Conservation (phyloP, 2,329 filamentous ascomycete species). For the Neophaeococcomyces mojaviensis region DNA sequence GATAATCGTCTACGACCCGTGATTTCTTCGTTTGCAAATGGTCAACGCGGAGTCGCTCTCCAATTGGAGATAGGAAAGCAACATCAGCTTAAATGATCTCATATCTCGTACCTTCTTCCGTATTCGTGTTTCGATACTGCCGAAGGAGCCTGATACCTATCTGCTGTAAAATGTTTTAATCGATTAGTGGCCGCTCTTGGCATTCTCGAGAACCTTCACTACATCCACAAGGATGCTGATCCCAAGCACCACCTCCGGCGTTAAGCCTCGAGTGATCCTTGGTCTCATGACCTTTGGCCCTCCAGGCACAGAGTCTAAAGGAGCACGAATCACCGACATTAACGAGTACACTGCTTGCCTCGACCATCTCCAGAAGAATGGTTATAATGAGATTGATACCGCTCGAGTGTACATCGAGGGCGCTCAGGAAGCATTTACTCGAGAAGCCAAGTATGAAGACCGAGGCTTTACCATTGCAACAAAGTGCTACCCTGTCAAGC, state of each 20-base stretch:
- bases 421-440: constrained; percentile 71
- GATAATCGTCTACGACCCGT: no score
- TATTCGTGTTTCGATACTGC: no score
- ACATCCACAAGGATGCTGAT: constrained; percentile 8
- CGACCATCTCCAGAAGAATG: constrained; percentile 67
- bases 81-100: no score
- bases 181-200: no score
- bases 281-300: constrained; percentile 82
- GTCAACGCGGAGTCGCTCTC: no score
- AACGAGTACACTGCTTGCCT: constrained; percentile 64
- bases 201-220: neutral
- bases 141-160: no score
- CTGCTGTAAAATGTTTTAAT: no score
- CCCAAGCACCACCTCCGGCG: constrained; percentile 2
- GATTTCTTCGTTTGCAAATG: no score
- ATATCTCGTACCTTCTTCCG: no score
- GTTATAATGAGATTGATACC: constrained; percentile 81
- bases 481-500: constrained; percentile 60
- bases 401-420: constrained; percentile 66
- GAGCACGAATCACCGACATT: constrained; percentile 64
- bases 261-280: constrained; percentile 66
- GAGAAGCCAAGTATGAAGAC: constrained; percentile 68
- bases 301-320: constrained; percentile 42
- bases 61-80: no score
- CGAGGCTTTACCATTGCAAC: constrained; percentile 72